Evolutionary conservation across 2,329 filamentous ascomycete genomes (phyloP).

Genomic region (Tolypocladium sp.): DNA sequence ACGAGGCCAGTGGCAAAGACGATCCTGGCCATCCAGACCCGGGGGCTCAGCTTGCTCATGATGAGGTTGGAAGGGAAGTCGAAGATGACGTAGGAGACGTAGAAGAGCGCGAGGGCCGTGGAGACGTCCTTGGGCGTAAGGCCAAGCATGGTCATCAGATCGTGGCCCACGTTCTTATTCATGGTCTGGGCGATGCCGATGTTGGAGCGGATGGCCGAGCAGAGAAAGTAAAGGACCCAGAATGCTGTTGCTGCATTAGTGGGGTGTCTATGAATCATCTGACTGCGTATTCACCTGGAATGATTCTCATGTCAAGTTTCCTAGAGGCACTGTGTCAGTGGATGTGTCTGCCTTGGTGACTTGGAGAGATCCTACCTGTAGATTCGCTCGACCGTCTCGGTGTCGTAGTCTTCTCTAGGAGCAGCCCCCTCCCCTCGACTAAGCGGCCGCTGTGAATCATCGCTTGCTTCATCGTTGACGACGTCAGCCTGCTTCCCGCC

Average conservation of each 20-base stretch:
- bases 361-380: slow-evolving; percentile 28
- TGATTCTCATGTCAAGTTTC: slow-evolving; percentile 50
- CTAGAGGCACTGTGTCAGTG: slow-evolving; percentile 11
- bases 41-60: slow-evolving; percentile 77
- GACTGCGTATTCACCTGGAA: slow-evolving; percentile 36
- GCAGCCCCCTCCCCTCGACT: neutral
- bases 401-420: slow-evolving; percentile 28
- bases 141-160: slow-evolving; percentile 62
- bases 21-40: slow-evolving; percentile 87
- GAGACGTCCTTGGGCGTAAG: slow-evolving; percentile 70
- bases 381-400: slow-evolving; percentile 43
- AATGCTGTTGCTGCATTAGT: slow-evolving; percentile 50
- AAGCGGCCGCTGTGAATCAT: neutral
- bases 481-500: neutral
- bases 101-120: slow-evolving; percentile 78
- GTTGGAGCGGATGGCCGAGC: slow-evolving; percentile 85
- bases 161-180: slow-evolving; percentile 63
- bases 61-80: slow-evolving; percentile 82
- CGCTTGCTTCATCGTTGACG: neutral
- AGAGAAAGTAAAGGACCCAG: slow-evolving; percentile 86
- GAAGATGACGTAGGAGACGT: slow-evolving; percentile 85
- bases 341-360: neutral
- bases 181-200: slow-evolving; percentile 92
- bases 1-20: slow-evolving; percentile 81
- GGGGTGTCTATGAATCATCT: no score